These are phyloP conservation scores for Esteya vermicola DNA, from an alignment of 2,329 filamentous ascomycete species.

Conservation along the genomic window DNA sequence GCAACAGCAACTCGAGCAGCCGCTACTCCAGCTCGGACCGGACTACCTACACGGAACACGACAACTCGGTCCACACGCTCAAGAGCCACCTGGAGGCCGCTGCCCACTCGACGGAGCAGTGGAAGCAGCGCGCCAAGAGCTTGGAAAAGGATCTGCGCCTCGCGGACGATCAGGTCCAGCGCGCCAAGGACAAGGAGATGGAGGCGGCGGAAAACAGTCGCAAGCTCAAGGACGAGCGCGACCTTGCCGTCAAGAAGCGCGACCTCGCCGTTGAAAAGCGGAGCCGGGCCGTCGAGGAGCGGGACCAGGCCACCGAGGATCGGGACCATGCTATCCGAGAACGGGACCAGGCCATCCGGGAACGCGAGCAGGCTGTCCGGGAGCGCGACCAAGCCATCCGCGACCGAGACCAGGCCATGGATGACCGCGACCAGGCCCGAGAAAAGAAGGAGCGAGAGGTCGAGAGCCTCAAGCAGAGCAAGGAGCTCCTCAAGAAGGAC, in stretches of 20 bases:
- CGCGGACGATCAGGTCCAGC: conserved; percentile 10
- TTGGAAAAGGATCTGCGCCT: conserved; percentile 12
- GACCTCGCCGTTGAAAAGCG: conserved; percentile 6
- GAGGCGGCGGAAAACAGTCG: conserved; percentile 10
- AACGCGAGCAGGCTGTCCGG: conserved; percentile 13
- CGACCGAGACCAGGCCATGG: conserved; percentile 4
- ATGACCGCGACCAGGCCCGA: neutral
- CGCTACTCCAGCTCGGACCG: conserved; percentile 6
- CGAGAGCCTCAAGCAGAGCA: neutral
- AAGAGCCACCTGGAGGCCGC: conserved; percentile 12
- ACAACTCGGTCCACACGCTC: conserved; percentile 12
- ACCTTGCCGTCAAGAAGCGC: conserved; percentile 1
- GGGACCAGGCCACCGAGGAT: conserved; percentile 7
- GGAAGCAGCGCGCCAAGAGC: conserved; percentile 12
- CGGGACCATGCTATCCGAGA: conserved; percentile 2
- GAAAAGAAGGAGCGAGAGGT: neutral
- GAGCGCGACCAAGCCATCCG: conserved; percentile 1
- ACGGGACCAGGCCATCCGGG: conserved; percentile 8
- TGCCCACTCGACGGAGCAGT: conserved; percentile 12
- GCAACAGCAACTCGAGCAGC: neutral
- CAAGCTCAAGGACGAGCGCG: conserved; percentile 3
- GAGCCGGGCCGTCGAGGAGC: too few species aligned
- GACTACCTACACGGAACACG: conserved; percentile 1
- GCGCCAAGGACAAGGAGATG: conserved; percentile 11
- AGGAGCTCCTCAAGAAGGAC: neutral